Evolutionary conservation across 2,329 filamentous ascomycete species (phyloP), one percentile per base, ranked within the genome.

Genomic region (Lachnellula cervina): DNA sequence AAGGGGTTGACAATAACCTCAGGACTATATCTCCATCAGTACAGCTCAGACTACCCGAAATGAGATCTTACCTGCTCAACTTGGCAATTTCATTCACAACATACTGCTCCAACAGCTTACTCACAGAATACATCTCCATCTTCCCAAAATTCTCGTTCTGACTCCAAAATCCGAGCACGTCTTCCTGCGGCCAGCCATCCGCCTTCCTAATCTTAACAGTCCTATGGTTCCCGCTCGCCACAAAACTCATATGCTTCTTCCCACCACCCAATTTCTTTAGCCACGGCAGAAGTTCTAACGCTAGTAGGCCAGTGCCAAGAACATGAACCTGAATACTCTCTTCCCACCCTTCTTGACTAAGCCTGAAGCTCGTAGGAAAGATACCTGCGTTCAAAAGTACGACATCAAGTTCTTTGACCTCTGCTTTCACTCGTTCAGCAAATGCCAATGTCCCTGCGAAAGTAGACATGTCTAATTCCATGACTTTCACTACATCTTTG

Each of bases 271-370:
- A 72, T 6, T 62, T 66, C 47, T 71, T 69, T 14, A 80, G 66
- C 57, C 76, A 75, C 0, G 77, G 77, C 5, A 80, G 68, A 11
- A 86, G 70, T 2, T 83, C 65, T 2, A 83, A 59, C 0, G 73
- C 79, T 6, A 86, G 69, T 1, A 84, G 70, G 6, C 76, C 72
- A 1, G 80, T 85, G 2, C 80, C 81, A 2, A 86, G 68, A 1
- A 77, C 73, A 63, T 85, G 84, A 60, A 83, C 77, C 64, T 85
- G 81, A 11, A 86, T 59, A 1, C 74, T 77, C 52, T 75, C 70
- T 56, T 82, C 79, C 70, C 74, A 81, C 5, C 76, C 78, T 34
- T 77, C 74, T 2, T 56, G 28, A 2, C 62, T 59, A 9, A 59
- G 21, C 38, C 37, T 52, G 16, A 62, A 67, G 1, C 43, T 49